These are phyloP conservation scores for Sporothrix dimorphospora DNA, from an alignment of 2,329 filamentous ascomycete species.

Conservation along the genomic window DNA sequence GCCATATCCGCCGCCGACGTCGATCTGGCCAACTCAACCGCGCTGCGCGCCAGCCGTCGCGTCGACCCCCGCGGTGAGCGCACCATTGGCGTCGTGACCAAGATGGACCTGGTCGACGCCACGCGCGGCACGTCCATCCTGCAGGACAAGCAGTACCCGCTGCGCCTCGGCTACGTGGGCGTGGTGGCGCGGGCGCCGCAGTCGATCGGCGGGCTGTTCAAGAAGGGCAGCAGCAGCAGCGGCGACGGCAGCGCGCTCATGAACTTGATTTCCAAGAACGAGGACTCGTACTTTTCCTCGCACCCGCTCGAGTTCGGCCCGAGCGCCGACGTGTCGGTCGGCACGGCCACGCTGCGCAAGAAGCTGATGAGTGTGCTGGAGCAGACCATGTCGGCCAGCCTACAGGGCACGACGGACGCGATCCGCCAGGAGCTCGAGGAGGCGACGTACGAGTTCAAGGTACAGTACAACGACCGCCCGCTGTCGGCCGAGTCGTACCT, in stretches of 20 bases:
- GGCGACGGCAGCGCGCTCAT: constrained; percentile 54
- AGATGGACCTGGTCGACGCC: constrained; percentile 96
- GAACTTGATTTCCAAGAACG: constrained; percentile 81
- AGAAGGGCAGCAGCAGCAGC: constrained; percentile 72
- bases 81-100: constrained; percentile 98
- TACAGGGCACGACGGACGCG: constrained; percentile 86
- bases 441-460: constrained; percentile 97
- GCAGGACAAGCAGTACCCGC: constrained; percentile 86
- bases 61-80: constrained; percentile 93
- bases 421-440: constrained; percentile 96
- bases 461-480: constrained; percentile 97
- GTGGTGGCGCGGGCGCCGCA: constrained; percentile 83
- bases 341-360: constrained; percentile 84
- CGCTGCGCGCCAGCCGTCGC: constrained; percentile 82
- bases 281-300: constrained; percentile 81
- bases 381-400: constrained; percentile 92
- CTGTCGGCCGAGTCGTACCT: constrained; percentile 95
- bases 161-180: constrained; percentile 94
- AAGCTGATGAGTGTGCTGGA: constrained; percentile 97
- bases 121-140: constrained; percentile 76
- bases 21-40: constrained; percentile 94
- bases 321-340: constrained; percentile 72
- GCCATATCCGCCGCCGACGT: constrained; percentile 98
- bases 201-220: constrained; percentile 68
- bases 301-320: constrained; percentile 81